Conservation (phyloP, 768 basidiomycete species). For the Boletus eberwhitei region DNA sequence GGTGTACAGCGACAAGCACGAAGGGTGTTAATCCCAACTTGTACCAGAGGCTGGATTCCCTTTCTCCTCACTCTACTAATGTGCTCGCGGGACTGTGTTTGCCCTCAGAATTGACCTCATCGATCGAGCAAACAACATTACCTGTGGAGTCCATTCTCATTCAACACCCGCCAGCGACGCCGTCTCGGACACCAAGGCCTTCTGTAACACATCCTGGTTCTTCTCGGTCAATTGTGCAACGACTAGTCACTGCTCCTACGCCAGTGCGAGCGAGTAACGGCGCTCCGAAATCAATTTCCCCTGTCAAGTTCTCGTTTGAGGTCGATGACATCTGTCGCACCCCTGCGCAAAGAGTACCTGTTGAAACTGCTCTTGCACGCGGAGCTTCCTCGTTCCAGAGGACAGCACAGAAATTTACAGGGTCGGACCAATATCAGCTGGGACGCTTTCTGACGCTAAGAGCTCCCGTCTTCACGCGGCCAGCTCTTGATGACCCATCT, state of each 20-base stretch:
- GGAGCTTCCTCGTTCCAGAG: conserved; percentile 52
- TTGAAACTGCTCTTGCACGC: conserved; percentile 48
- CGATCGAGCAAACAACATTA: conserved; percentile 11
- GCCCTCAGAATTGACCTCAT: conserved; percentile 16
- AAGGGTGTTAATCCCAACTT: conserved; percentile 11
- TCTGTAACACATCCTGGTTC: conserved; percentile 13
- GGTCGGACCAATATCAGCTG: conserved; percentile 19
- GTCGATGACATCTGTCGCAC: conserved; percentile 44
- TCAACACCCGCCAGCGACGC: conserved; percentile 24
- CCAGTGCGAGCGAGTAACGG: conserved; percentile 20
- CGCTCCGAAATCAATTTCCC: conserved; percentile 20
- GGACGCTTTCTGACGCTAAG: conserved; percentile 13
- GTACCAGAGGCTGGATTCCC: conserved; percentile 47
- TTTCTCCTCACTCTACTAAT: conserved; percentile 57
- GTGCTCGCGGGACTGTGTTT: conserved; percentile 40
- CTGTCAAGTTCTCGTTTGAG: conserved; percentile 35
- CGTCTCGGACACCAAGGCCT: conserved; percentile 13
- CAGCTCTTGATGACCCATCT: conserved; percentile 35
- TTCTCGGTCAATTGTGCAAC: conserved; percentile 21
- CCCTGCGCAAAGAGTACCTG: conserved; percentile 63
- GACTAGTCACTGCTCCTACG: conserved; percentile 30
- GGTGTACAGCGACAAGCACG: conserved; percentile 34
- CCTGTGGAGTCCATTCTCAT: conserved; percentile 1
- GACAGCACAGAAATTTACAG: conserved; percentile 33
- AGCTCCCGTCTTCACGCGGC: conserved; percentile 41